Percentiles rank a stretch among this genome's conserved stretches.
Evolutionary conservation across 2,329 filamentous ascomycete genomes (phyloP).

Genomic region (Talaromyces islandicus): DNA sequence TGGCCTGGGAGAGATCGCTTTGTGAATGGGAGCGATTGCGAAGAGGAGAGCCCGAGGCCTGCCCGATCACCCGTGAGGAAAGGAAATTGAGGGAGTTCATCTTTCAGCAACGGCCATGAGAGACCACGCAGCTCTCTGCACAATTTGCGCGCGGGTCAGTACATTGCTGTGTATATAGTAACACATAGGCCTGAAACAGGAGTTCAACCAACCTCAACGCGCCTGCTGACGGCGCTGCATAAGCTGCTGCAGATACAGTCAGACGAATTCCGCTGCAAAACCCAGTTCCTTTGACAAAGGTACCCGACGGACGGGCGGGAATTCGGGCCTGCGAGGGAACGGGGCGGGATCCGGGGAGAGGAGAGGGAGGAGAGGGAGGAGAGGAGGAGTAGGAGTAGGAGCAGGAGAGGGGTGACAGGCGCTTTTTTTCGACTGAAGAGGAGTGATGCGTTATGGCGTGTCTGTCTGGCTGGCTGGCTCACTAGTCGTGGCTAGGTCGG

Average conservation of each 20-base stretch:
- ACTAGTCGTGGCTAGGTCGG: constrained; percentile 5
- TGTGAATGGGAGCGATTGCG: constrained; percentile 52
- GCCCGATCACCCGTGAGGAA: constrained; percentile 70
- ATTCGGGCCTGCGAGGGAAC: constrained; percentile 2
- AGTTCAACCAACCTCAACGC: constrained; percentile 18
- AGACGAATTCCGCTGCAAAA: not conserved
- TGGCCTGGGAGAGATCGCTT: constrained; percentile 35
- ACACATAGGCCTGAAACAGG: not conserved
- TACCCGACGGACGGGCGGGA: not conserved
- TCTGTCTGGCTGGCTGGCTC: not conserved
- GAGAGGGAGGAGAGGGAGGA: not conserved
- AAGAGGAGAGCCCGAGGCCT: constrained; percentile 45
- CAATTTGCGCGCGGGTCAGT: not conserved
- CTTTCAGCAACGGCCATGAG: constrained; percentile 51
- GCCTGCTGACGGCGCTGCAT: constrained; percentile 23
- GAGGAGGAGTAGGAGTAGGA: not conserved
- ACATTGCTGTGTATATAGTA: not conserved
- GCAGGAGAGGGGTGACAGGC: not conserved
- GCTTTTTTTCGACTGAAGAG: not conserved
- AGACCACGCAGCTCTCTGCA: constrained; percentile 31
- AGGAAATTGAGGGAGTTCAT: constrained; percentile 98
- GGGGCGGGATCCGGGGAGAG: constrained; percentile 1
- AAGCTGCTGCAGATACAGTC: constrained; percentile 16
- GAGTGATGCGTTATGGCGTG: not conserved
- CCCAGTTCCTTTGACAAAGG: not conserved